A percentile compares a stretch with the other conserved stretches of the same genome.
phyloP scores from a whole-genome alignment of 2,329 filamentous ascomycete genomes.

The Neonectria coccinea region DNA sequence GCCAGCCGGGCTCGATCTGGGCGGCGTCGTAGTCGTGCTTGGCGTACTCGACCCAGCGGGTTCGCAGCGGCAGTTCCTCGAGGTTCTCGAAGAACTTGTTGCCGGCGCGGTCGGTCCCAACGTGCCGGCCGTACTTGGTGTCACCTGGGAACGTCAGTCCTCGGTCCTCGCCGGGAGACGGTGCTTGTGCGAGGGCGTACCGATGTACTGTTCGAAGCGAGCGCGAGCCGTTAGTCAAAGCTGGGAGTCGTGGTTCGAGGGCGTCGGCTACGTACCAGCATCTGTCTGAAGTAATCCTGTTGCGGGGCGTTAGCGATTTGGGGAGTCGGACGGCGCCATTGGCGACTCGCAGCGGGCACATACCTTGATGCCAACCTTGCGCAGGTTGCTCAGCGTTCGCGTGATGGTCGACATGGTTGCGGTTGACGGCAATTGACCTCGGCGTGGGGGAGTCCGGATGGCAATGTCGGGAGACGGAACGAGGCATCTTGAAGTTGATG shows the following conservation, averaged over 20 bases:
- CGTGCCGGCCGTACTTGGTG: constrained; percentile 90
- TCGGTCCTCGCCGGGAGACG: constrained; percentile 14
- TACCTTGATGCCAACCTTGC: constrained; percentile 90
- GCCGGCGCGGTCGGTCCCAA: constrained; percentile 89
- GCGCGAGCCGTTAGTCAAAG: constrained; percentile 40
- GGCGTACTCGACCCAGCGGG: constrained; percentile 98
- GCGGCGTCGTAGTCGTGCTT: constrained; percentile 83
- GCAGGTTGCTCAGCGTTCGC: constrained; percentile 87
- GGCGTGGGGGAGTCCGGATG: constrained; percentile 28
- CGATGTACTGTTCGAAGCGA: constrained; percentile 63
- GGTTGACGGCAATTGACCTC: constrained; percentile 48
- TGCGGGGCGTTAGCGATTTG: constrained; percentile 37
- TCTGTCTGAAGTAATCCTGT: constrained; percentile 90
- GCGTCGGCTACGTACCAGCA: constrained; percentile 77
- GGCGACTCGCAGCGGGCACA: constrained; percentile 30
- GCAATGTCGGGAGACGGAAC: constrained; percentile 26
- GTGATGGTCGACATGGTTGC: constrained; percentile 87
- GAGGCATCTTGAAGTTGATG: constrained; percentile 39
- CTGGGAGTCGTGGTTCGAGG: constrained; percentile 36
- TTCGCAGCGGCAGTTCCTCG: constrained; percentile 94
- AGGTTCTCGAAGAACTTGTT: constrained; percentile 99
- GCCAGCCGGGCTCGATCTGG: constrained; percentile 96
- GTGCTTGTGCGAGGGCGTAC: constrained; percentile 49
- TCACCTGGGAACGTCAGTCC: constrained; percentile 74
- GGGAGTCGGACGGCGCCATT: constrained; percentile 11